Conservation (phyloP, 805 yeast genomes). For the Suhomyces xylopsoci region DNA sequence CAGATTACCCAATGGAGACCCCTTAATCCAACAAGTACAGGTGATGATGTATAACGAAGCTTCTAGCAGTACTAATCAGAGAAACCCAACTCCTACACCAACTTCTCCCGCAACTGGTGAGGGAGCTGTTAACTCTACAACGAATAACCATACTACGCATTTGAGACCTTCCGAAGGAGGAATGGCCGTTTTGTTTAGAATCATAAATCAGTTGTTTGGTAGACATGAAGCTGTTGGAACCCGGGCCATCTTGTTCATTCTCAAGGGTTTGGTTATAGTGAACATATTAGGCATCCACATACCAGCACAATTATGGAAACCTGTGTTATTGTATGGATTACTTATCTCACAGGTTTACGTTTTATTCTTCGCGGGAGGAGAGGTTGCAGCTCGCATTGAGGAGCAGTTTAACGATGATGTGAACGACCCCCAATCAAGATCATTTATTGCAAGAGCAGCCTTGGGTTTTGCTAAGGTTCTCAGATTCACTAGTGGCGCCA, state of each 20-base stretch:
- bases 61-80: neutral
- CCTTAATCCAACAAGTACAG: slow-evolving; percentile 25
- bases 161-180: neutral
- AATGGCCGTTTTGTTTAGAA: neutral
- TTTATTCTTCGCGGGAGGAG: slow-evolving; percentile 10
- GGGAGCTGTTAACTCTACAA: neutral
- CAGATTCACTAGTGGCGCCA: neutral
- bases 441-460: neutral
- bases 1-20: slow-evolving; percentile 10
- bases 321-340: neutral
- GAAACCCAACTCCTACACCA: neutral
- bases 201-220: neutral
- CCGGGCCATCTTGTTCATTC: neutral
- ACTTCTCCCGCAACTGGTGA: neutral
- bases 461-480: neutral
- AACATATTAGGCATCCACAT: neutral
- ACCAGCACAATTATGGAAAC: neutral
- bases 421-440: neutral
- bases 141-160: neutral
- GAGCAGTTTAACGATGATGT: slow-evolving; percentile 1
- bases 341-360: slow-evolving; percentile 4
- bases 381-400: slow-evolving; percentile 10
- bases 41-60: slow-evolving; percentile 13
- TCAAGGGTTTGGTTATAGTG: neutral
- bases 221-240: neutral